phyloP scores from a whole-genome alignment of 2,329 filamentous ascomycete genomes.

The Cercospora brassicicola region DNA sequence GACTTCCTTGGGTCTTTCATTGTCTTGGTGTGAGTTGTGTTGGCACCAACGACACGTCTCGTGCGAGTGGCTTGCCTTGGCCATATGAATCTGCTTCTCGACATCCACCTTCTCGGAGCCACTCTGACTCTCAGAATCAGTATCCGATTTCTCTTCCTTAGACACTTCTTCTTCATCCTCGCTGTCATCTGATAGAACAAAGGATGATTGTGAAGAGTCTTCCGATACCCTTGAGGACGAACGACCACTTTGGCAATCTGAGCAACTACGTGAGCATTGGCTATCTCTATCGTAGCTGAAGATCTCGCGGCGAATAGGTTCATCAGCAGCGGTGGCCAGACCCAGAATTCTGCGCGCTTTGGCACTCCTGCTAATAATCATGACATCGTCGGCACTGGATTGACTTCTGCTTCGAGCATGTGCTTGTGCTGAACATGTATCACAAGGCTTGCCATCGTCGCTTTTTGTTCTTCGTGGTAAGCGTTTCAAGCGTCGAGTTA shows the following conservation, averaged over 20 bases:
- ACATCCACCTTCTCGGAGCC: neutral
- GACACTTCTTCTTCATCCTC: neutral
- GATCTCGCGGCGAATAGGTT: neutral
- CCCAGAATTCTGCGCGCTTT: neutral
- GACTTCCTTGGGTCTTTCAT: neutral
- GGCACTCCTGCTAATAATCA: neutral
- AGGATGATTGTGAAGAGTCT: neutral
- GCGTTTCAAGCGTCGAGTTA: neutral
- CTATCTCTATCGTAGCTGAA: neutral
- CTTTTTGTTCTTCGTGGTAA: neutral
- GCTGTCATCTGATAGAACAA: neutral
- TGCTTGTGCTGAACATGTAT: neutral
- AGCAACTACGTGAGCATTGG: neutral
- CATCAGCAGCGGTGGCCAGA: neutral
- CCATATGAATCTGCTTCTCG: neutral
- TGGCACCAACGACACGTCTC: neutral
- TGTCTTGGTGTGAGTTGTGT: neutral
- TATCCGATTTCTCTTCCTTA: neutral
- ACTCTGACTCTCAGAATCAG: neutral
- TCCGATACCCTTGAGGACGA: neutral
- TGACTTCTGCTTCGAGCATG: neutral
- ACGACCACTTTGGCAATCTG: neutral
- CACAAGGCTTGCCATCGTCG: neutral
- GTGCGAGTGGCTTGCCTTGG: neutral
- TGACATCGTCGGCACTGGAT: neutral